These are phyloP conservation scores for Zygosaccharomyces pseudobailii DNA, from an alignment of 1,139 yeast genomes.

Conservation along the genomic window DNA sequence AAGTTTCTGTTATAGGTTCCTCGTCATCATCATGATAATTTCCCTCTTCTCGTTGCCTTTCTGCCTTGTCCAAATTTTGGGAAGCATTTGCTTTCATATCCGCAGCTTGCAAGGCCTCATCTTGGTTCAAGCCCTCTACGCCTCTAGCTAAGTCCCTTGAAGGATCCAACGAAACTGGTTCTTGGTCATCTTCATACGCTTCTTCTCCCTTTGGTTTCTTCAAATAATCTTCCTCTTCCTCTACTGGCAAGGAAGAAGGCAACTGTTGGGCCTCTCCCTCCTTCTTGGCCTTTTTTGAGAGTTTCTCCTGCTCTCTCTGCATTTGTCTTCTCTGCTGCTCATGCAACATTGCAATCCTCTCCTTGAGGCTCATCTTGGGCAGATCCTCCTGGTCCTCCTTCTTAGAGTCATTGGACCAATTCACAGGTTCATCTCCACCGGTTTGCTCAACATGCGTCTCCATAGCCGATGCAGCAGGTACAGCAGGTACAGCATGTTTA, in stretches of 20 bases:
- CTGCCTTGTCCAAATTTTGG: constrained; percentile 1
- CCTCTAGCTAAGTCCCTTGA: constrained; percentile 15
- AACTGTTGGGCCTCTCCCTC: constrained; percentile 41
- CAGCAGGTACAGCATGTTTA: neutral
- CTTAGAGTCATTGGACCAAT: constrained; percentile 22
- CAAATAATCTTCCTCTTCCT: constrained; percentile 2
- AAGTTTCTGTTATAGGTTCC: constrained; percentile 16
- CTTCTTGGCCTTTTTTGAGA: constrained; percentile 54
- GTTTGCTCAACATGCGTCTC: neutral
- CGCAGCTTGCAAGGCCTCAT: constrained; percentile 30
- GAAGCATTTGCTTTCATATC: neutral
- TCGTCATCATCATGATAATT: neutral
- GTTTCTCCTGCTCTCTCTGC: constrained; percentile 62
- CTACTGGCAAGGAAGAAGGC: neutral
- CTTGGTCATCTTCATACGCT: neutral
- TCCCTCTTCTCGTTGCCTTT: constrained; percentile 23
- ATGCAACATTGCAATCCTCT: constrained; percentile 79
- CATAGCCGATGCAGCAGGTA: neutral
- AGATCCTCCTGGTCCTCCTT: constrained; percentile 47
- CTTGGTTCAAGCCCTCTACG: constrained; percentile 34
- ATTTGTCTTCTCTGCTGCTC: constrained; percentile 79
- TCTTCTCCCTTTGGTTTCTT: neutral
- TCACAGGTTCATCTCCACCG: constrained; percentile 17
- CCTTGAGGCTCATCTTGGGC: constrained; percentile 79
- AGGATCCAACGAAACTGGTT: neutral